Base-by-base conservation (phyloP, 2,329 filamentous ascomycete species). In the Diplocarpon rosae region DNA sequence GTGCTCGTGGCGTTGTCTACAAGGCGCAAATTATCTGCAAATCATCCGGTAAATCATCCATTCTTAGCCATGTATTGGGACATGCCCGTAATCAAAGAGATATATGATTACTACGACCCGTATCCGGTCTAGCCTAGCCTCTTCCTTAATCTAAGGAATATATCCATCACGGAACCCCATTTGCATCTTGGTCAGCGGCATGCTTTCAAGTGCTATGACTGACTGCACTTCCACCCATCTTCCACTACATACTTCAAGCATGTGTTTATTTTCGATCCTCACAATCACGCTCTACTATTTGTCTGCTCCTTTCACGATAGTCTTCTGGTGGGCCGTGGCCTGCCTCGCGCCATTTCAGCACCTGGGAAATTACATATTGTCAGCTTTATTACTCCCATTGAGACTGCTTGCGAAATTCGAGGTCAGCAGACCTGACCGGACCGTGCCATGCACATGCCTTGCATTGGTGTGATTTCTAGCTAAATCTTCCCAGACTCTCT, bases 401-500 rank as follows among this genome's bases (percentile, higher is more conserved):
- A 55, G 30, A 29, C 37, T 59, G 2, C 32, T 60, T 33, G 55
- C 53, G 34, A 59, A 56, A 42, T 55, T 62, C 43, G 59, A 62
- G 54, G 59, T 58, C 46, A 24, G 47, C 20, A 31, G 13, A 14
- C 9, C 1, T n/a, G 17, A 8, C 17, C 20, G 17, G 10, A 36
- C 3, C 20, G 20, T 27, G 11, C 16, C 8, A 20, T 35, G 24
- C 9, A 24, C 20, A 7, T 27, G 11, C 16, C 8, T 30, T 35
- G 24, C 9, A 28, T 29, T 20, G 17, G 39, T 43, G 20, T 24
- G 3, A 24, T 24, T 24, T 34, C 13, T 35, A 32, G 41, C 49
- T 54, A 48, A 53, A 42, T 43, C 24, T 24, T 33, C 30, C 13
- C 45, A 71, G 69, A 65, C 64, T 38, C 47, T 68, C 15, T 62